These are phyloP conservation scores for Litsea cubeba DNA, from an alignment of 164 flowering plant species.

Conservation along the genomic window DNA sequence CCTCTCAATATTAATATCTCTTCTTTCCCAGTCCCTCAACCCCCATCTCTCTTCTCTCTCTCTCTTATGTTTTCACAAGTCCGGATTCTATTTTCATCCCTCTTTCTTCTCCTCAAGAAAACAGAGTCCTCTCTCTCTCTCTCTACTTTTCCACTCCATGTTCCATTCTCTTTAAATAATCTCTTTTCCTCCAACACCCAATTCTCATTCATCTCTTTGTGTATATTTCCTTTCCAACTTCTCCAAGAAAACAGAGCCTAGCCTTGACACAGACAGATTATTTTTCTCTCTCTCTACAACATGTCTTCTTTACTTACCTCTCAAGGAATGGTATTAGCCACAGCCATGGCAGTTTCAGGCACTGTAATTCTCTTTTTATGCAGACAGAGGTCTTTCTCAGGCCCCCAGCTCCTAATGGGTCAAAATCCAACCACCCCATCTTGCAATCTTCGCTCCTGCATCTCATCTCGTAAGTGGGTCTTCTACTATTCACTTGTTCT, in stretches of 20 bases:
- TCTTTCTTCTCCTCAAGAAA: background rate
- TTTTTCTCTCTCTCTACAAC: background rate
- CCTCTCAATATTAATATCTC: no score
- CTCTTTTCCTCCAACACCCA: no score
- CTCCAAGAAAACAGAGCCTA: background rate
- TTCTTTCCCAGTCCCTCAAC: no score
- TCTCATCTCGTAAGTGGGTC: constrained; percentile 45
- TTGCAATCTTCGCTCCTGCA: constrained; percentile 42
- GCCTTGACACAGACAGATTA: background rate
- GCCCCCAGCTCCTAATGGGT: constrained; percentile 6
- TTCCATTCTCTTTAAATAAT: no score
- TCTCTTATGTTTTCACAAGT: background rate
- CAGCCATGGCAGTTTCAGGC: constrained; percentile 77
- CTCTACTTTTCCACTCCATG: no score
- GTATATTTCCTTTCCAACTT: background rate
- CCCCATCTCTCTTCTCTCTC: background rate
- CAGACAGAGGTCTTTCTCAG: constrained; percentile 37
- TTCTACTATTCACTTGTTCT: background rate
- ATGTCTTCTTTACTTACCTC: constrained; percentile 56
- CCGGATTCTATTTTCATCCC: background rate
- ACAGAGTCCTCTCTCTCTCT: background rate
- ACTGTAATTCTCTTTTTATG: constrained; percentile 53
- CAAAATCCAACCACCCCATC: constrained; percentile 15
- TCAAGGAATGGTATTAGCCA: constrained; percentile 55
- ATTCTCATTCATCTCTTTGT: background rate